A percentile compares a stretch with the other conserved stretches of the same genome.
Conservation (phyloP, 129 eudicot species). For the Flaveria robusta region DNA sequence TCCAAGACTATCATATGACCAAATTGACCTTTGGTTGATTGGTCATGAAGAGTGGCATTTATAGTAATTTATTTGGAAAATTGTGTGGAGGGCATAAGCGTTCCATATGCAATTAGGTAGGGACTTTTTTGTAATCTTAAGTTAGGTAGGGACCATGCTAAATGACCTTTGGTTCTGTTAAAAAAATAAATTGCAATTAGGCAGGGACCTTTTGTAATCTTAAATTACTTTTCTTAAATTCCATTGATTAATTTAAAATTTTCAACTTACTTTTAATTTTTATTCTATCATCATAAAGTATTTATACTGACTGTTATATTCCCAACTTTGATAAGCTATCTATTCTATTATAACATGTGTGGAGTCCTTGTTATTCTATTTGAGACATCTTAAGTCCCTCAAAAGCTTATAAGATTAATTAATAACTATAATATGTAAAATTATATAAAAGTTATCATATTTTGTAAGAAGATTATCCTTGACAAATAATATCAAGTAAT, state of each 20-base stretch:
- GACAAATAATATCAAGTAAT: background rate
- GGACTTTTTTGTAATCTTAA: too few species aligned
- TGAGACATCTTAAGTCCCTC: background rate
- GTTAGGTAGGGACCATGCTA: too few species aligned
- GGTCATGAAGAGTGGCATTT: conserved; percentile 19
- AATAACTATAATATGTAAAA: too few species aligned
- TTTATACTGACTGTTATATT: background rate
- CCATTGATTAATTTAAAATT: background rate
- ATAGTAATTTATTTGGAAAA: conserved; percentile 25
- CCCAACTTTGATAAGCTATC: conserved; percentile 5
- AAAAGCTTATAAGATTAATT: background rate
- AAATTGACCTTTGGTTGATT: conserved; percentile 16
- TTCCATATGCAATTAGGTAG: conserved; percentile 17
- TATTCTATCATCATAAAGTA: background rate
- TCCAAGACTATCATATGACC: conserved; percentile 19
- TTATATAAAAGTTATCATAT: background rate
- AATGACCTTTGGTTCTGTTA: too few species aligned
- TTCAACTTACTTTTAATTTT: background rate
- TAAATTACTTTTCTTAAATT: background rate
- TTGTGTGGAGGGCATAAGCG: conserved; percentile 39
- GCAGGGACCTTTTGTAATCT: conserved; percentile 11
- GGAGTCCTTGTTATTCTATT: background rate
- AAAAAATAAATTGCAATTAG: too few species aligned
- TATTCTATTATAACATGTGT: background rate
- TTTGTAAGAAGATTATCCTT: background rate